Evolutionary conservation across 768 basidiomycete genomes (phyloP), one percentile per base, ranked within the genome.

Genomic region (Suillus tomentosus): DNA sequence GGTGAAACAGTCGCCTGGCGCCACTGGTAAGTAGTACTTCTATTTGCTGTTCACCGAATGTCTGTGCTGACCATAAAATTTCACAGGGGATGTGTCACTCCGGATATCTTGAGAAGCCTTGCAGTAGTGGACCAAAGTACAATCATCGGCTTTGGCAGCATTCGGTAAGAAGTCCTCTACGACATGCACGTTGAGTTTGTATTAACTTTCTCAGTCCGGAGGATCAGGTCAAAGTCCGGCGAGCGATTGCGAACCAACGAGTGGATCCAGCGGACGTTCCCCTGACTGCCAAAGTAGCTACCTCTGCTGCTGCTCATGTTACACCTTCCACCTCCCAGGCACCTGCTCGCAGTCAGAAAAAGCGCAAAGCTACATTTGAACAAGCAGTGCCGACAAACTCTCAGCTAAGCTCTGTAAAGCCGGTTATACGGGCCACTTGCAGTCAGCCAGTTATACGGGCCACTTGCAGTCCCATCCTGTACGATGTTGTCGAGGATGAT

Each of bases 1-100:
- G 85, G 88, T 55, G 88, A 90, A 73, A 84, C 80, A 0, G 85
- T 92, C 3, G 81, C 87, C 70, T 93, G 92, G 92, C 79, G 85
- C 48, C 91, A 93, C 68, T 93, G 91, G 90, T 90, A 75, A 69
- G 79, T 64, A 55, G 64, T 47, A 36, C 43, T 56, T 69, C 65
- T 65, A 27, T 61, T 55, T 64, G 31, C 22, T n/a, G 11, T 34
- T 24, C 14, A 15, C 19, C 11, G 19, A 3, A 19, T 48, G 43
- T 13, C n/a, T 47, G 22, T 50, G 50, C 60, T 58, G 56, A 51
- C 37, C 53, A 62, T 48, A 9, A 40, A 62, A 43, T 17, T 62
- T 47, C 22, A 61, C 66, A 91, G 90, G 91, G 89, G 87, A 65
- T 92, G 91, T 64, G 88, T 91, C 11, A 88, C 87, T 24, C 80